Evolutionary conservation across 2,329 filamentous ascomycete genomes (phyloP).

Genomic region (Stachybotrys echinatus): DNA sequence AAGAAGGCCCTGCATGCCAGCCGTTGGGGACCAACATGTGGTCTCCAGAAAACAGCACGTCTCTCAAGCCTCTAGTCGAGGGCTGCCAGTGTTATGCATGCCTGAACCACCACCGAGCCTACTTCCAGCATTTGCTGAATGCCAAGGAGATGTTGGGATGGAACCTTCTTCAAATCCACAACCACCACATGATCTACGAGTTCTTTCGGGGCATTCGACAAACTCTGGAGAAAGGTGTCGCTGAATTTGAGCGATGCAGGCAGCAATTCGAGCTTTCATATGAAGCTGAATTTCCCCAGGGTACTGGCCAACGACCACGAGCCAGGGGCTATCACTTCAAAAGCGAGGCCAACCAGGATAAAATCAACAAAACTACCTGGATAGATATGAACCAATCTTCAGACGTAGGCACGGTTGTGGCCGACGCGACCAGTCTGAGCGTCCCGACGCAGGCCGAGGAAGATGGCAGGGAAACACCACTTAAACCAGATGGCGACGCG

Average conservation of each 20-base stretch:
- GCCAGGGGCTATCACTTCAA: constrained; percentile 80
- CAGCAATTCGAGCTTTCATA: constrained; percentile 50
- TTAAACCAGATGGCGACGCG: constrained; percentile 40
- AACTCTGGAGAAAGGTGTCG: constrained; percentile 51
- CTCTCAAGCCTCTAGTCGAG: constrained; percentile 55
- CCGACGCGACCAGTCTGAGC: constrained; percentile 13
- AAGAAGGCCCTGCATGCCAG: constrained; percentile 9
- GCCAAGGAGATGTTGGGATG: constrained; percentile 97
- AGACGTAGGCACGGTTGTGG: constrained; percentile 28
- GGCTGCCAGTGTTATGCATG: constrained; percentile 81
- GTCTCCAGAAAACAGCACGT: constrained; percentile 53
- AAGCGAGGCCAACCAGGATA: constrained; percentile 58
- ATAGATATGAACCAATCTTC: constrained; percentile 39
- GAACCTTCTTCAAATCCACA: constrained; percentile 89
- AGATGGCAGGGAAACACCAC: constrained; percentile 30
- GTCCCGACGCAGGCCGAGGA: constrained; percentile 5
- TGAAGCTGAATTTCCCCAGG: constrained; percentile 64
- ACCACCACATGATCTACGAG: constrained; percentile 63
- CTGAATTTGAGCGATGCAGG: constrained; percentile 52
- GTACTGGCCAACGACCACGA: constrained; percentile 73
- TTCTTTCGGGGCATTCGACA: constrained; percentile 71
- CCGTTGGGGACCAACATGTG: constrained; percentile 79
- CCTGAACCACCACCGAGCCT: constrained; percentile 77
- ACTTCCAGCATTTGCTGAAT: constrained; percentile 77
- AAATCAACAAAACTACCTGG: constrained; percentile 65